Conservation (phyloP, 306 rosid species). For the Neltuma alba region DNA sequence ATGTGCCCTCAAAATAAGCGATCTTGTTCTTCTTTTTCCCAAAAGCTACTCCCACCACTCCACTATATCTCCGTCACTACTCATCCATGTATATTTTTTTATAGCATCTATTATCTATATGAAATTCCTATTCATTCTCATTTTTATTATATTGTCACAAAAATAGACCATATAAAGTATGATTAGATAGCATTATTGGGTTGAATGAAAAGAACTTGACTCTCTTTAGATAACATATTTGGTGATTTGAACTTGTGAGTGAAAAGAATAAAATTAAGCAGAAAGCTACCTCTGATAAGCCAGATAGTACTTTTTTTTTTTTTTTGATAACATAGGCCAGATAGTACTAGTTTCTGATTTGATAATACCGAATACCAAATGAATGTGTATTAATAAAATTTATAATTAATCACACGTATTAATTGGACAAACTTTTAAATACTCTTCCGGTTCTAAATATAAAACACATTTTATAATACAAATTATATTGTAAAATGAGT, state of each 20-base stretch:
- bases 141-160: background rate
- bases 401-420: too few species aligned
- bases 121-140: background rate
- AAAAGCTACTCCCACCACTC: constrained; percentile 52
- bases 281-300: too few species aligned
- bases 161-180: background rate
- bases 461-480: too few species aligned
- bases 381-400: too few species aligned
- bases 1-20: constrained; percentile 79
- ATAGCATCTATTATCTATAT: too few species aligned
- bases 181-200: background rate
- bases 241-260: background rate
- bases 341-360: background rate
- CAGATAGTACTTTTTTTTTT: too few species aligned
- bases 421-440: too few species aligned
- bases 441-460: too few species aligned
- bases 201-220: background rate
- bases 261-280: too few species aligned
- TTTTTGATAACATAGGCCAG: too few species aligned
- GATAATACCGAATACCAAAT: too few species aligned
- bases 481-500: too few species aligned
- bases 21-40: constrained; percentile 52
- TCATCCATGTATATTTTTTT: background rate
- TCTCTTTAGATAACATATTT: background rate
- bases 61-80: constrained; percentile 36